Evolutionary conservation across 805 yeast genomes (phyloP).

Genomic region (Candida palmyrensis): DNA sequence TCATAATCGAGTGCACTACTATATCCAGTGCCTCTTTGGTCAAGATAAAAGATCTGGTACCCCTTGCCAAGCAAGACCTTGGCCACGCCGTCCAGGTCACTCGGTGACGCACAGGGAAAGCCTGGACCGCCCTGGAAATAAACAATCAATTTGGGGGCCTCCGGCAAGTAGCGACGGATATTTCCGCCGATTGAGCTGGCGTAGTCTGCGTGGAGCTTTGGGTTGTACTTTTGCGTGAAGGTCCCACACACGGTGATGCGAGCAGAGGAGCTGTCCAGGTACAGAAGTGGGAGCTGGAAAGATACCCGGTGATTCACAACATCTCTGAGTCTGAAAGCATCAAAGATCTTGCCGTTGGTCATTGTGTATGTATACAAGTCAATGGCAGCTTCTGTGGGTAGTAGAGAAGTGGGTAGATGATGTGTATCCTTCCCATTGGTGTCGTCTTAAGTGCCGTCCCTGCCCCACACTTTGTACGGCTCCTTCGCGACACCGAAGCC

Average conservation of each 20-base stretch:
- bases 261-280: too few species aligned
- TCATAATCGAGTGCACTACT: slow-evolving; percentile 45
- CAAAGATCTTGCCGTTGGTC: neutral
- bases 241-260: slow-evolving; percentile 25
- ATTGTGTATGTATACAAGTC: neutral
- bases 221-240: slow-evolving; percentile 27
- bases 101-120: slow-evolving; percentile 38
- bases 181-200: slow-evolving; percentile 5
- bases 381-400: neutral
- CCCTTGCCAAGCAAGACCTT: slow-evolving; percentile 37
- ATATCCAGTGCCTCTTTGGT: slow-evolving; percentile 61
- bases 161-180: slow-evolving; percentile 15
- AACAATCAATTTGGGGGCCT: slow-evolving; percentile 29
- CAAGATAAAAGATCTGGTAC: slow-evolving; percentile 42
- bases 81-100: slow-evolving; percentile 28
- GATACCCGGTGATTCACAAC: neutral
- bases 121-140: slow-evolving; percentile 57
- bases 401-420: neutral
- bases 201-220: slow-evolving; percentile 11
- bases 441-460: neutral
- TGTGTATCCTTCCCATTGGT: neutral
- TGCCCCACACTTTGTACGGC: neutral
- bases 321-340: slow-evolving; percentile 2
- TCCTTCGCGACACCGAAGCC: neutral
- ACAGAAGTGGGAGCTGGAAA: neutral